These are phyloP conservation scores for Vitis amurensis DNA, from an alignment of 164 flowering plant genomes.

Conservation along the genomic window DNA sequence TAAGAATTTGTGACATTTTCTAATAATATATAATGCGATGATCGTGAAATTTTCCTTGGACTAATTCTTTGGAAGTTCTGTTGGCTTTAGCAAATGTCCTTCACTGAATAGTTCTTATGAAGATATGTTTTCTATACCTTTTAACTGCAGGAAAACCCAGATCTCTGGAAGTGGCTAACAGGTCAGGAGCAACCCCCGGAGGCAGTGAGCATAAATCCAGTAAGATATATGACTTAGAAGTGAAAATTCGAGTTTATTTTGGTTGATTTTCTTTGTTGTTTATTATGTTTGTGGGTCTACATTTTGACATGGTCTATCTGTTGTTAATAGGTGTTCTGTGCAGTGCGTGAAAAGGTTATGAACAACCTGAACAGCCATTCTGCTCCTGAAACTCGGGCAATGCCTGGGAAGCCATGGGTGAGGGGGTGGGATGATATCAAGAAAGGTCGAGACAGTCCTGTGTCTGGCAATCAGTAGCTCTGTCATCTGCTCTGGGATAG, in stretches of 20 bases:
- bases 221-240: constrained; percentile 23
- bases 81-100: too few relatives aligned
- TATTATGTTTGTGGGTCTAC: neutral
- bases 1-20: too few relatives aligned
- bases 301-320: neutral
- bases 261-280: neutral
- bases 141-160: constrained; percentile 81
- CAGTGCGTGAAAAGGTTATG: constrained; percentile 62
- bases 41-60: too few relatives aligned
- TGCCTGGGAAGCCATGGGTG: constrained; percentile 93
- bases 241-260: neutral
- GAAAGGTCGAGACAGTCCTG: constrained; percentile 65
- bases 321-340: constrained; percentile 61
- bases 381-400: constrained; percentile 87
- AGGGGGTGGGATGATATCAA: constrained; percentile 96
- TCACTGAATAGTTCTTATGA: too few relatives aligned
- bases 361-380: constrained; percentile 65
- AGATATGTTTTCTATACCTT: too few relatives aligned
- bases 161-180: constrained; percentile 90
- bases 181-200: constrained; percentile 92
- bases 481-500: constrained; percentile 1
- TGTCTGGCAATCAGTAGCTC: constrained; percentile 39
- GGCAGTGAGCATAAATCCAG: constrained; percentile 66
- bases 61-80: too few relatives aligned
- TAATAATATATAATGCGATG: too few relatives aligned